phyloP scores from a whole-genome alignment of 371 early-diverging fungal species.

The Batkoa obscura region DNA sequence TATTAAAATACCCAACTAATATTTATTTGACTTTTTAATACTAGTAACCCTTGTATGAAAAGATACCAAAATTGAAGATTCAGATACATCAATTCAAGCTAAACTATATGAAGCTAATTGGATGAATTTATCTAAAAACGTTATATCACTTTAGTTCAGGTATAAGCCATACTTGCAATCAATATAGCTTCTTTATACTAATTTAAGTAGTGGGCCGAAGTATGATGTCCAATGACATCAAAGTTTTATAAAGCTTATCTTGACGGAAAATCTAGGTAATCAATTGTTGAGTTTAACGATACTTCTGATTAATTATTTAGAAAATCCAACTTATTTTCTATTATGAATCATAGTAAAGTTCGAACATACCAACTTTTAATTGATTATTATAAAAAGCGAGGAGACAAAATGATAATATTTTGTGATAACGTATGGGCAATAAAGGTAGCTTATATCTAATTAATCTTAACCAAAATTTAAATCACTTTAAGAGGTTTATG shows the following conservation, averaged over 20 bases:
- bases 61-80: slow-evolving; percentile 98
- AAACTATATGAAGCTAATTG: slow-evolving; percentile 99
- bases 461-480: too few relatives aligned
- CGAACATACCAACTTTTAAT: slow-evolving; percentile 97
- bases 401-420: slow-evolving; percentile 99
- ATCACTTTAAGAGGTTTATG: slow-evolving; percentile 76
- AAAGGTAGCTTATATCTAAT: too few relatives aligned
- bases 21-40: too few relatives aligned
- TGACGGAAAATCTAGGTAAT: slow-evolving; percentile 24
- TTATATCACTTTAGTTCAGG: slow-evolving; percentile 98
- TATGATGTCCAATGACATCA: slow-evolving; percentile 98
- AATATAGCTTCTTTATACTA: too few relatives aligned
- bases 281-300: background rate
- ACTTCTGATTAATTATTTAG: slow-evolving; percentile 14
- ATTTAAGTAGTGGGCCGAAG: slow-evolving; percentile 98
- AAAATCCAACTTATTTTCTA: slow-evolving; percentile 74
- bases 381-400: slow-evolving; percentile 81
- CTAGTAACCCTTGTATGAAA: slow-evolving; percentile 97
- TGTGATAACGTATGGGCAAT: slow-evolving; percentile 98
- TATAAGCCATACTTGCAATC: too few relatives aligned
- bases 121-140: slow-evolving; percentile 97
- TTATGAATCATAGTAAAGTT: slow-evolving; percentile 98
- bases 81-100: slow-evolving; percentile 99
- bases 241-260: slow-evolving; percentile 96
- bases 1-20: too few relatives aligned